Base-by-base conservation (phyloP, 2,329 filamentous ascomycete species). In the Sarocladium strictum region DNA sequence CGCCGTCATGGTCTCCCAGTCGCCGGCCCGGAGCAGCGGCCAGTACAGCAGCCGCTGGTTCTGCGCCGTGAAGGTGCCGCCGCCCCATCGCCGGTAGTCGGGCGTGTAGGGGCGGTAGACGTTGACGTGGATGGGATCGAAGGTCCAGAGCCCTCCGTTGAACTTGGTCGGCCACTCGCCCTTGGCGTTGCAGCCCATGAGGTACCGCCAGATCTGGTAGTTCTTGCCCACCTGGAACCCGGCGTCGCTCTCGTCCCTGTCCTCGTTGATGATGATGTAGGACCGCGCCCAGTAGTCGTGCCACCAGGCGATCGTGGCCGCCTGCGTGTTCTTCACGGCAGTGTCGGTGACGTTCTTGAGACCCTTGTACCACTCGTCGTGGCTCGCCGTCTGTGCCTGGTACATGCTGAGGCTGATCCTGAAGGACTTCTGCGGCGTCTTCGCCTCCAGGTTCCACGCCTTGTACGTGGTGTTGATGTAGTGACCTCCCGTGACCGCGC, bases 221-320 rank as follows among this genome's bases (percentile, higher is more conserved):
- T 54, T 54, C 41, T 50, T 54, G 3, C 53, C 53, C n/a, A 54
- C 53, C 32, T 54, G 53, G 41, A 54, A 54, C 4, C 53, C 53
- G 17, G 53, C 40, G 23, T 54, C 53, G 19, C 40, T 26, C 15
- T 45, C 27, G 14, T 41, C 43, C n/a, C 38, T 37, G 19, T 54
- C 53, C 26, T 54, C 53, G 43, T 54, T 54, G 29, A 54, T 54
- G 41, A 54, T 54, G 53, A 54, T 54, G 53, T 54, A 54, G 26
- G 53, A 54, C 3, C 53, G 53, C 3, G 43, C 29, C 53, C 53
- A 54, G 41, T 49, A 54, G 17, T 54, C 33, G 21, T 54, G 53
- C 53, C 53, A 54, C 53, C 53, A 54, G 32, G 40, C n/a, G 14
- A 54, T 49, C 14, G 53, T 50, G 14, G 43, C 53, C n/a, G 3